phyloP scores from a whole-genome alignment of 139 green algal genomes.

The Chlamydomonas eustigma region DNA sequence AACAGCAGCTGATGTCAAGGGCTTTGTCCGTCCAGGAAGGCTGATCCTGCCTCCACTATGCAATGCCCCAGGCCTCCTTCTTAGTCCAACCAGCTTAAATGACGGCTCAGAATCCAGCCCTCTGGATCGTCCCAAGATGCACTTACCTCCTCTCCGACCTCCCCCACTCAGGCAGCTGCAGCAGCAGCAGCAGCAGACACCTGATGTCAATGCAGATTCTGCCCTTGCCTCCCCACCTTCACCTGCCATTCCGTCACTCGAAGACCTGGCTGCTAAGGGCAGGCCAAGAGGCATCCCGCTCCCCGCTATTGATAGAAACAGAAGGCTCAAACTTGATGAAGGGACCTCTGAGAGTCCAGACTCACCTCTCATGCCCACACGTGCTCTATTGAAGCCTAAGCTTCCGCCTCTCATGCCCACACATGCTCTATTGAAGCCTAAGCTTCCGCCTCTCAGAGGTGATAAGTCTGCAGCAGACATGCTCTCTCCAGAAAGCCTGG shows the following conservation, averaged over 20 bases:
- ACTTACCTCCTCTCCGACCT: background rate
- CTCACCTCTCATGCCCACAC: background rate
- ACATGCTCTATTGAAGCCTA: background rate
- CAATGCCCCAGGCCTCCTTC: background rate
- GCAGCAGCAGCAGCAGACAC: background rate
- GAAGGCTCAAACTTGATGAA: background rate
- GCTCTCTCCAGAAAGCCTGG: background rate
- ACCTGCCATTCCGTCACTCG: background rate
- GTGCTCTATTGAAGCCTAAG: background rate
- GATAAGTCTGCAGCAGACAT: background rate
- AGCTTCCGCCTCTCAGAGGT: background rate
- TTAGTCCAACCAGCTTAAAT: too few species aligned
- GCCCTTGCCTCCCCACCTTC: background rate
- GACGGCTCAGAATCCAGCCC: too few species aligned
- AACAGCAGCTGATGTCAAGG: too few species aligned
- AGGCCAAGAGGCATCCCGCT: background rate
- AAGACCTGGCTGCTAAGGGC: background rate
- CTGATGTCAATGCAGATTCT: background rate
- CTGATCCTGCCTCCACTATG: background rate
- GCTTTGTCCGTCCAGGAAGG: background rate
- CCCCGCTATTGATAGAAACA: background rate
- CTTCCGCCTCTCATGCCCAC: background rate
- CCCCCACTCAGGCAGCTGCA: background rate
- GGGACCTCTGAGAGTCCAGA: too few species aligned
- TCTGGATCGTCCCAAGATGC: background rate